Evolutionary conservation across 257 asterid species (phyloP).

Genomic region (Nicotiana obtusifolia): DNA sequence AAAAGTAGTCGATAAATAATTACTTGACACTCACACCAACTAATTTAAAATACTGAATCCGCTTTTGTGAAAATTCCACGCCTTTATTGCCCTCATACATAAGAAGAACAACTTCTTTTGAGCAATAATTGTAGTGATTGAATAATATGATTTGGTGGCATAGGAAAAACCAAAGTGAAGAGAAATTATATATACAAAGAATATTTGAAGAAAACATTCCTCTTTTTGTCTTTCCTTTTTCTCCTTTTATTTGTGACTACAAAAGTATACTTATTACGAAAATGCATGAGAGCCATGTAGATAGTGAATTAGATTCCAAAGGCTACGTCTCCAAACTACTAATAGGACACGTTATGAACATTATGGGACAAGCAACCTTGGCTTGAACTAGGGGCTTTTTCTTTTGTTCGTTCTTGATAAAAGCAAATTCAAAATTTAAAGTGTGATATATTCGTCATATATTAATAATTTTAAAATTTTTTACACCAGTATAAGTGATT

Average conservation of each 20-base stretch:
- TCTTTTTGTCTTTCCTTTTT: neutral
- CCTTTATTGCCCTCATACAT: conserved; percentile 10
- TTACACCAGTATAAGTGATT: no score
- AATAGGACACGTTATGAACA: neutral
- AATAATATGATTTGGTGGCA: conserved; percentile 12
- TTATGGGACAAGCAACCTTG: neutral
- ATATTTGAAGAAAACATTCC: neutral
- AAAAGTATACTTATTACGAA: neutral
- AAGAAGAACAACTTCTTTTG: neutral
- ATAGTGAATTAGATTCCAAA: neutral
- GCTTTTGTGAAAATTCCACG: neutral
- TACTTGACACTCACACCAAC: no score
- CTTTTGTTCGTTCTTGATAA: neutral
- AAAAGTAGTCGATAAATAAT: no score
- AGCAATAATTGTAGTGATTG: neutral
- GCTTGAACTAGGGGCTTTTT: neutral
- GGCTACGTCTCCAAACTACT: neutral
- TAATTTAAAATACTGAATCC: no score
- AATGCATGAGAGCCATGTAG: neutral
- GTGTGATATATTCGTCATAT: no score
- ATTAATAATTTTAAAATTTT: no score
- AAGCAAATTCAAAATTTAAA: neutral
- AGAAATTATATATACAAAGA: conserved; percentile 2
- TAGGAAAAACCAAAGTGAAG: conserved; percentile 2
- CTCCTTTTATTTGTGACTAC: neutral